A percentile compares a stretch with the other conserved stretches of the same genome.
phyloP scores from a whole-genome alignment of 2,329 filamentous ascomycete species.

The Colletotrichum cuscutae region DNA sequence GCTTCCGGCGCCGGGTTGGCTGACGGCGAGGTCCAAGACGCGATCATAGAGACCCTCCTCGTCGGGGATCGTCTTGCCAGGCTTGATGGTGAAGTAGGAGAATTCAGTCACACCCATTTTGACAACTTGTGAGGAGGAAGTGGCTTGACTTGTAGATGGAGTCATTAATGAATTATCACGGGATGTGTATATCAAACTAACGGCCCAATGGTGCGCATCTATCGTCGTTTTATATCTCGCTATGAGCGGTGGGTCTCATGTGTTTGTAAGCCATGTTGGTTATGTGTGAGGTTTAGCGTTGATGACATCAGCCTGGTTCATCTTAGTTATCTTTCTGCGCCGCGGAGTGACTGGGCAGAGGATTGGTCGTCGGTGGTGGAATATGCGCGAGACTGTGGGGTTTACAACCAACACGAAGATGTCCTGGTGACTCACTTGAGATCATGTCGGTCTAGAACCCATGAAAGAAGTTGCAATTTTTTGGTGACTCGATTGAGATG shows the following conservation, averaged over 20 bases:
- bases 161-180: background rate
- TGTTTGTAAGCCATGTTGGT: background rate
- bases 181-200: background rate
- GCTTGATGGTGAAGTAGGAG: conserved; percentile 36
- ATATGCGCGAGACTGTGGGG: background rate
- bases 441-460: background rate
- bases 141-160: background rate
- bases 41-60: conserved; percentile 34
- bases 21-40: conserved; percentile 36
- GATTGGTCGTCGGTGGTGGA: background rate
- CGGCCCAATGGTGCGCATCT: background rate
- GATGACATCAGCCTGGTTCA: background rate
- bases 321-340: background rate
- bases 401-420: background rate
- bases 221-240: background rate
- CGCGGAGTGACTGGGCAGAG: too few relatives aligned
- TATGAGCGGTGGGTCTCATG: background rate
- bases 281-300: background rate
- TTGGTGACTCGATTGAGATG: background rate
- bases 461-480: background rate
- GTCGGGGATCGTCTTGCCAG: conserved; percentile 33
- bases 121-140: background rate
- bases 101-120: conserved; percentile 39
- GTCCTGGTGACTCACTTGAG: background rate
- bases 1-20: conserved; percentile 37